phyloP scores from a whole-genome alignment of 2,329 filamentous ascomycete genomes.

The Beauveria sp. region DNA sequence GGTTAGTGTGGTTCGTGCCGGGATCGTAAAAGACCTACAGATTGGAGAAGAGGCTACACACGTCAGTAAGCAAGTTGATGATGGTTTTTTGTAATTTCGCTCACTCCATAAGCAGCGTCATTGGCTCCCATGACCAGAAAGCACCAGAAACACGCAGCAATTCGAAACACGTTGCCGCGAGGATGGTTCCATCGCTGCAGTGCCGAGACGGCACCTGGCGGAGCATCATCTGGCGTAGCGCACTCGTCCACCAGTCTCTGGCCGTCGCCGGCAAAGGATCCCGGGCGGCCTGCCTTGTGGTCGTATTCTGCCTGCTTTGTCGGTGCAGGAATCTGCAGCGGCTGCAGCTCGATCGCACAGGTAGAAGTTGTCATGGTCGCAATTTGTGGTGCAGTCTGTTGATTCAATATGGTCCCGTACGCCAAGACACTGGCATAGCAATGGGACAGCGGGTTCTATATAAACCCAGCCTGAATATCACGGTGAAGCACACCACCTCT shows the following conservation, averaged over 20 bases:
- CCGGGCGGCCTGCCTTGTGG: not conserved
- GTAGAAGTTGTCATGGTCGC: not conserved
- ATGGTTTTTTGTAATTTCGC: conserved; percentile 16
- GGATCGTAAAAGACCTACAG: conserved; percentile 29
- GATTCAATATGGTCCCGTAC: not conserved
- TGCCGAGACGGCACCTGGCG: not conserved
- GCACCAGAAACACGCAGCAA: conserved; percentile 47
- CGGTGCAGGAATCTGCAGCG: not conserved
- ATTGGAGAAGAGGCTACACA: conserved; percentile 40
- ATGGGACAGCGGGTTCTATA: not conserved
- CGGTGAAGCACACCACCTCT: too few species aligned
- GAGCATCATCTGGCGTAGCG: not conserved
- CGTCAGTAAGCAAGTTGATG: not conserved
- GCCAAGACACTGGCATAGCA: not conserved
- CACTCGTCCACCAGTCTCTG: conserved; percentile 7
- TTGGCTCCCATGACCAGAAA: conserved; percentile 52
- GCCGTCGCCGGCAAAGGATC: not conserved
- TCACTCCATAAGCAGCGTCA: conserved; percentile 50
- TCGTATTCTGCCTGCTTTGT: not conserved
- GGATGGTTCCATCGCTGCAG: conserved; percentile 41
- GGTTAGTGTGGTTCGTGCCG: not conserved
- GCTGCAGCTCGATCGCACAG: conserved; percentile 3
- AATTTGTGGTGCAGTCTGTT: not conserved
- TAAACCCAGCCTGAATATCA: not conserved
- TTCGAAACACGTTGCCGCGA: conserved; percentile 37